Conservation (phyloP, 2,329 filamentous ascomycete species). For the Sordariomycetes sp. region DNA sequence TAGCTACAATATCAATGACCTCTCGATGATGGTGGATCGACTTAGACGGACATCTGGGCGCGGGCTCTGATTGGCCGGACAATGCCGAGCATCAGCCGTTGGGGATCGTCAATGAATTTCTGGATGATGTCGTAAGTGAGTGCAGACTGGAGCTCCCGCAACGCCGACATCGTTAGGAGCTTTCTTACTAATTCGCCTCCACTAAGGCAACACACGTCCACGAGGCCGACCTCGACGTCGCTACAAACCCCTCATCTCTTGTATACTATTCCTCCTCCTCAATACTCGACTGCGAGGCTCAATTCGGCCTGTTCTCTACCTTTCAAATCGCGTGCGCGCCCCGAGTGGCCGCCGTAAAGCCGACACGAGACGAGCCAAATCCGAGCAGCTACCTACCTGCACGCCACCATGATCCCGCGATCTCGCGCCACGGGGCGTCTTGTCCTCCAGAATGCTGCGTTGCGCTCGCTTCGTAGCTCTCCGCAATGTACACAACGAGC, state of each 20-base stretch:
- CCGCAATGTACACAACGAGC: constrained; percentile 13
- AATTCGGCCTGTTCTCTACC: background rate
- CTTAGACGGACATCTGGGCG: too few relatives aligned
- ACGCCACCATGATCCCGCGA: constrained; percentile 28
- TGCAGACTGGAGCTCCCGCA: too few relatives aligned
- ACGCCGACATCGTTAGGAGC: constrained; percentile 1
- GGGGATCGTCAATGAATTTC: too few relatives aligned
- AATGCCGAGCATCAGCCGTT: too few relatives aligned
- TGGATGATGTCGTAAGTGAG: too few relatives aligned
- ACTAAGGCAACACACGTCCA: background rate
- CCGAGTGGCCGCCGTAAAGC: background rate
- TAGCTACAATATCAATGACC: too few relatives aligned
- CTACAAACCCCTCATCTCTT: background rate
- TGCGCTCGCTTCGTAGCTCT: constrained; percentile 12
- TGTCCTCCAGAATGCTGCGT: constrained; percentile 23
- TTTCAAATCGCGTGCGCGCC: constrained; percentile 1
- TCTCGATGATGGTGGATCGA: too few relatives aligned
- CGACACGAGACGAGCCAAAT: background rate
- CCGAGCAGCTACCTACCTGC: background rate
- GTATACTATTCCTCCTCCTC: background rate
- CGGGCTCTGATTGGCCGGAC: too few relatives aligned
- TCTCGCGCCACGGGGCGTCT: constrained; percentile 29
- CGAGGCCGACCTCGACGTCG: background rate
- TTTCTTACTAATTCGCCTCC: constrained; percentile 2
- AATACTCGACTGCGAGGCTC: too few relatives aligned